Percentiles rank a stretch among this genome's conserved stretches.
Evolutionary conservation across 805 yeast genomes (phyloP).

Genomic region (Ogataea trehalophila): DNA sequence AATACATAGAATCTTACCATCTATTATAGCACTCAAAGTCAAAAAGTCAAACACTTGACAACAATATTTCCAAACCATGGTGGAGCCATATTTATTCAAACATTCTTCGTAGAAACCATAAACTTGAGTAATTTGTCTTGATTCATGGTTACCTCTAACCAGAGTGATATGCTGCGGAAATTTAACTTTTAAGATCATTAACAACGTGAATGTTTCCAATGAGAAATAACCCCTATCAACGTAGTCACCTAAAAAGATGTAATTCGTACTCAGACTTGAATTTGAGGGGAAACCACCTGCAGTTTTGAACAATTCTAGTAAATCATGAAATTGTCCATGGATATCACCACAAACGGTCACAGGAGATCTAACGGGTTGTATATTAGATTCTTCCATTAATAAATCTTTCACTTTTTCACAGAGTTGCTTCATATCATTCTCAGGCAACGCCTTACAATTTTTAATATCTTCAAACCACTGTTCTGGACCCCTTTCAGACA

Average conservation of each 20-base stretch:
- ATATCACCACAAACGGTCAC: slow-evolving; percentile 97
- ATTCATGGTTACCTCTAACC: slow-evolving; percentile 97
- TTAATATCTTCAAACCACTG: slow-evolving; percentile 93
- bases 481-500: slow-evolving; percentile 84
- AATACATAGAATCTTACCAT: slow-evolving; percentile 89
- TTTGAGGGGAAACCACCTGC: slow-evolving; percentile 91
- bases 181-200: slow-evolving; percentile 90
- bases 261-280: slow-evolving; percentile 42
- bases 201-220: slow-evolving; percentile 85
- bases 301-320: slow-evolving; percentile 81
- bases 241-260: slow-evolving; percentile 89
- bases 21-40: slow-evolving; percentile 92
- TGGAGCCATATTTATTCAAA: slow-evolving; percentile 84
- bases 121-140: slow-evolving; percentile 96
- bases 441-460: slow-evolving; percentile 83
- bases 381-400: slow-evolving; percentile 92
- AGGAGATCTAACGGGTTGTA: slow-evolving; percentile 89
- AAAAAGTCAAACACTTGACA: slow-evolving; percentile 94
- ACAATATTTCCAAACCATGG: slow-evolving; percentile 94
- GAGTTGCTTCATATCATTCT: slow-evolving; percentile 90
- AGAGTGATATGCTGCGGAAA: slow-evolving; percentile 65
- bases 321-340: slow-evolving; percentile 96
- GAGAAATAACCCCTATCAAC: slow-evolving; percentile 98
- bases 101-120: slow-evolving; percentile 98
- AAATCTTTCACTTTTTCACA: slow-evolving; percentile 94